Base-by-base conservation (phyloP, 2,329 filamentous ascomycete species). In the Fusarium sp. region DNA sequence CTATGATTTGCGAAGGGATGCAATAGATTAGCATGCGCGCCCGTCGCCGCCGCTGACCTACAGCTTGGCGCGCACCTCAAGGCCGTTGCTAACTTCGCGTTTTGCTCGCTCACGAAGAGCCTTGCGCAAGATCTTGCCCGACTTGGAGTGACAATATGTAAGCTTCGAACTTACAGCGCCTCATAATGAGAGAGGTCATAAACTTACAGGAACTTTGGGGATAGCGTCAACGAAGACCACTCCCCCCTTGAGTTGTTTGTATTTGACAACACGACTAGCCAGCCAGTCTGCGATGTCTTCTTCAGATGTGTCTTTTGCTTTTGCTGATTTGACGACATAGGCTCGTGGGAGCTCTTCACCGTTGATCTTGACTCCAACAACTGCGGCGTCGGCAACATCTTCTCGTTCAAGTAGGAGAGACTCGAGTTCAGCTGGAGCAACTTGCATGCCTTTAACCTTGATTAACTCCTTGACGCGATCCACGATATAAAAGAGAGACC, bases 391-490 rank as follows among this genome's bases (percentile, higher is more conserved):
- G 62, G 86, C 86, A 35, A 93, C 83, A 47, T 81, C 81, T 4
- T 77, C 74, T 27, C 81, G 78, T 59, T 84, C 77, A 14, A 84
- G 75, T 18, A 83, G 77, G 35, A 82, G 75, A 12, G 80, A 80
- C 67, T 83, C 81, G 8, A 83, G 76, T 65, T 87, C 88, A 5
- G 88, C 87, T 1, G 88, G 88, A 4, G 88, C 87, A 9, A 90
- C 88, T 75, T 90, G 88, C 74, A 86, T 84, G 13, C 87, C 88
- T 73, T 87, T 88, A 53, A 89, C 87, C 79, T 90, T 90, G 81
- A 90, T 90, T 61, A 90, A 83, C 79, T 90, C 88, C 86, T 95
- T 83, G 58, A 89, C 89, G 42, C 93, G 88, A 80, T 95, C 93
- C 36, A 95, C 92, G 64, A 97, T 92, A 80, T 89, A 88, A 72